These are phyloP conservation scores for Basipetospora sp. DNA, from an alignment of 2,329 filamentous ascomycete genomes.

Conservation along the genomic window DNA sequence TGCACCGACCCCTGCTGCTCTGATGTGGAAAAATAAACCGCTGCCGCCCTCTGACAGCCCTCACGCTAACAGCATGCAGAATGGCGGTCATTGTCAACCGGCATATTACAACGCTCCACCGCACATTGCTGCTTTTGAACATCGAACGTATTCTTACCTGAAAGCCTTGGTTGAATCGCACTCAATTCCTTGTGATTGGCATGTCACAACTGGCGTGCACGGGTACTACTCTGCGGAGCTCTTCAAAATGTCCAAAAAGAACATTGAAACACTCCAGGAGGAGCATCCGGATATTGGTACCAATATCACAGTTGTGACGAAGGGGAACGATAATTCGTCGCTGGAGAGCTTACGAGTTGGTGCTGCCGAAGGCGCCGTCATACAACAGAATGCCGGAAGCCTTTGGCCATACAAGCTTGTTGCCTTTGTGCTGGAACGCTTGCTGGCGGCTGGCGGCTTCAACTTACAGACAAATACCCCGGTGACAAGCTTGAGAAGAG, in stretches of 20 bases:
- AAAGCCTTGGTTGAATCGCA: constrained; percentile 40
- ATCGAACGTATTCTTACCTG: constrained; percentile 51
- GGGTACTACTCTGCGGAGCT: constrained; percentile 42
- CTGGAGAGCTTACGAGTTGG: constrained; percentile 41
- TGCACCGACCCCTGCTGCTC: too few species aligned
- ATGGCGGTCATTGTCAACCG: constrained; percentile 63
- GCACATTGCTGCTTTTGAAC: constrained; percentile 55
- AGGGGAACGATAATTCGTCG: constrained; percentile 12
- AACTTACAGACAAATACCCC: constrained; percentile 66
- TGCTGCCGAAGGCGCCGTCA: constrained; percentile 45
- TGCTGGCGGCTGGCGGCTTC: constrained; percentile 34
- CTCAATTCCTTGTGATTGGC: constrained; percentile 56
- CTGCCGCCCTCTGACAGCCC: too few species aligned
- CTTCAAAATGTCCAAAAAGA: constrained; percentile 34
- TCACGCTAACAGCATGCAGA: too few species aligned
- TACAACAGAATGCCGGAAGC: constrained; percentile 50
- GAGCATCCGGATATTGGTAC: constrained; percentile 31
- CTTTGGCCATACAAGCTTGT: constrained; percentile 80
- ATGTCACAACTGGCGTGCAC: constrained; percentile 46
- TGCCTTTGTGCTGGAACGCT: constrained; percentile 49
- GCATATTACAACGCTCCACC: constrained; percentile 46
- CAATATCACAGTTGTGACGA: too few species aligned
- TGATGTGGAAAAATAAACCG: too few species aligned
- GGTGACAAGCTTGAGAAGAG: constrained; percentile 37
- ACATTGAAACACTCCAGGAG: constrained; percentile 35